Evolutionary conservation across 768 basidiomycete species (phyloP).

Genomic region (Dendrothele bispora): DNA sequence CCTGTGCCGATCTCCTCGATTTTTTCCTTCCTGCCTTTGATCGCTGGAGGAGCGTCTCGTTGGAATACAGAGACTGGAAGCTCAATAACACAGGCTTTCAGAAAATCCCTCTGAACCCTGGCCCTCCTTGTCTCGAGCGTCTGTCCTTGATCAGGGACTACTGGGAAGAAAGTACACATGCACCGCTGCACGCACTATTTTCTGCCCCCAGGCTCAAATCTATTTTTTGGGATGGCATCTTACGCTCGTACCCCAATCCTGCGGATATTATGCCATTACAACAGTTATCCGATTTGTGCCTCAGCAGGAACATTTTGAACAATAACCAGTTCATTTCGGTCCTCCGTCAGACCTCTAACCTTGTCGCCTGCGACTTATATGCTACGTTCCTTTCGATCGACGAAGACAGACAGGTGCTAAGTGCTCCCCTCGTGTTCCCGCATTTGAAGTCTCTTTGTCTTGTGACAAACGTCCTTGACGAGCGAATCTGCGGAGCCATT

Average conservation of each 20-base stretch:
- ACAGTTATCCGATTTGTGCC: neutral
- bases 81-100: neutral
- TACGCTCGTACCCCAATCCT: neutral
- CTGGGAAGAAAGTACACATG: neutral
- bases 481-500: neutral
- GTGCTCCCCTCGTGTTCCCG: neutral
- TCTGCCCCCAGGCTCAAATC: neutral
- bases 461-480: neutral
- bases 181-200: neutral
- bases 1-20: too few relatives aligned
- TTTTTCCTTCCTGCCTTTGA: neutral
- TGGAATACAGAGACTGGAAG: neutral
- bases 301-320: neutral
- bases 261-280: conserved; percentile 1
- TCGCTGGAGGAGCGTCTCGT: neutral
- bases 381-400: neutral
- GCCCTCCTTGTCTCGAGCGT: neutral
- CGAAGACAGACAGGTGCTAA: neutral
- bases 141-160: neutral
- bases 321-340: neutral
- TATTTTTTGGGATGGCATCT: neutral
- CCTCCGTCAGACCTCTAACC: neutral
- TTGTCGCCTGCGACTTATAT: neutral
- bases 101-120: neutral
- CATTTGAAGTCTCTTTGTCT: neutral